Evolutionary conservation across 2,329 filamentous ascomycete genomes (phyloP).

Genomic region (Rutstroemia sp.): DNA sequence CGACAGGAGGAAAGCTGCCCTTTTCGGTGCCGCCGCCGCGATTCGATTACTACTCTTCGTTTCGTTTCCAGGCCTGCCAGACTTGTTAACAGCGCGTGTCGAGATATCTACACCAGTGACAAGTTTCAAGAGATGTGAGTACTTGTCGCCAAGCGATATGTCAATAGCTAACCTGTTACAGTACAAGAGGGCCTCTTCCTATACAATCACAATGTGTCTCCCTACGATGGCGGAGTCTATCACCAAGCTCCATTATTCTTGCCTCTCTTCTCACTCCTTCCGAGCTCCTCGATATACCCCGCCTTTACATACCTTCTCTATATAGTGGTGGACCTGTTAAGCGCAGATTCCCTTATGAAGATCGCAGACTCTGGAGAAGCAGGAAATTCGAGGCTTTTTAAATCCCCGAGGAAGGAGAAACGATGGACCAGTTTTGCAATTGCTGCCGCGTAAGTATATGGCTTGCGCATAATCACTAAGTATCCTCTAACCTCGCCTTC

Average conservation of each 20-base stretch:
- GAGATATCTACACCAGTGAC: constrained; percentile 96
- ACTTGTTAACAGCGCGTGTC: constrained; percentile 81
- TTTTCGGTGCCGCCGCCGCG: constrained; percentile 70
- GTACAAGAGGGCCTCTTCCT: constrained; percentile 96
- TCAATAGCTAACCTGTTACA: constrained; percentile 32
- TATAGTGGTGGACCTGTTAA: constrained; percentile 71
- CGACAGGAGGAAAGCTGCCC: constrained; percentile 51
- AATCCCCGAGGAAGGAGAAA: constrained; percentile 69
- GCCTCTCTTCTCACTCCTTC: constrained; percentile 83
- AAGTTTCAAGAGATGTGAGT: constrained; percentile 87
- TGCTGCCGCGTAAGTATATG: constrained; percentile 61
- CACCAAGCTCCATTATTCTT: constrained; percentile 82
- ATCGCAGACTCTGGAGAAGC: constrained; percentile 81
- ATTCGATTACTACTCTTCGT: constrained; percentile 75
- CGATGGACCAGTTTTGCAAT: constrained; percentile 69
- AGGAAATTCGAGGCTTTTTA: constrained; percentile 64
- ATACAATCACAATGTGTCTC: constrained; percentile 92
- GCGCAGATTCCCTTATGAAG: constrained; percentile 67
- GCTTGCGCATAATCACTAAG: neutral
- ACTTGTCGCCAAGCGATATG: neutral
- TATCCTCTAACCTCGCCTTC: neutral
- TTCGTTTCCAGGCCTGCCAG: constrained; percentile 74
- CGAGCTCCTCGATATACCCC: constrained; percentile 57
- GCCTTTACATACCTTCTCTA: constrained; percentile 76
- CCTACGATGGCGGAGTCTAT: constrained; percentile 87